Evolutionary conservation across 257 asterid species (phyloP).

Genomic region (Gardenia jasminoides): DNA sequence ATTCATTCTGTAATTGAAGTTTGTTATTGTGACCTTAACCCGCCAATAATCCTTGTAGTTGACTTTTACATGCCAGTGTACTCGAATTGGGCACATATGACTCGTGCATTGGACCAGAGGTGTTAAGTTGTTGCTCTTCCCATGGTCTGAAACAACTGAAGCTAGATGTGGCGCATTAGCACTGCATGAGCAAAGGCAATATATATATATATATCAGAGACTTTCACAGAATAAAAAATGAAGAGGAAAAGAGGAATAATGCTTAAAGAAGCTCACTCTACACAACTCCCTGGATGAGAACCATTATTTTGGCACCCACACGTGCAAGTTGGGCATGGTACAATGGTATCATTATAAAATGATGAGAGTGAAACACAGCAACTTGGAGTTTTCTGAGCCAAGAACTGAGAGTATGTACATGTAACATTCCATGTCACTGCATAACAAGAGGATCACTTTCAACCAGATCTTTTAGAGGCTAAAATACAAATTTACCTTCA

Average conservation of each 20-base stretch:
- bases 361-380: slow-evolving; percentile 92
- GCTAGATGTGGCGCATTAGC: slow-evolving; percentile 66
- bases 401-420: slow-evolving; percentile 87
- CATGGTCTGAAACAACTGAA: slow-evolving; percentile 63
- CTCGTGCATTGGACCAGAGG: slow-evolving; percentile 84
- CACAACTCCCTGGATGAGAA: slow-evolving; percentile 70
- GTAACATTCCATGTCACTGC: slow-evolving; percentile 56
- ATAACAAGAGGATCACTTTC: slow-evolving; percentile 5
- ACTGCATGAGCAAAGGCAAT: slow-evolving; percentile 35
- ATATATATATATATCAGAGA: not conserved
- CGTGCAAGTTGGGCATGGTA: slow-evolving; percentile 91
- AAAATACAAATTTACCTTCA: not conserved
- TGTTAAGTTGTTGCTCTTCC: slow-evolving; percentile 39
- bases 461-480: not conserved
- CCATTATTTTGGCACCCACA: slow-evolving; percentile 79
- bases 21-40: slow-evolving; percentile 75
- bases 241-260: not conserved
- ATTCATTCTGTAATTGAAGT: slow-evolving; percentile 79
- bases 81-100: slow-evolving; percentile 88
- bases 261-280: slow-evolving; percentile 45
- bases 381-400: slow-evolving; percentile 80
- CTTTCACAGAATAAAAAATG: not conserved
- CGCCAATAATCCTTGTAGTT: slow-evolving; percentile 89
- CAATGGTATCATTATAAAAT: slow-evolving; percentile 79
- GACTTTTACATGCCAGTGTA: slow-evolving; percentile 86